A percentile compares a stretch with the other conserved stretches of the same genome.
These are phyloP conservation scores for Sclerotinia borealis DNA, from an alignment of 2,329 filamentous ascomycete genomes.

Conservation along the genomic window DNA sequence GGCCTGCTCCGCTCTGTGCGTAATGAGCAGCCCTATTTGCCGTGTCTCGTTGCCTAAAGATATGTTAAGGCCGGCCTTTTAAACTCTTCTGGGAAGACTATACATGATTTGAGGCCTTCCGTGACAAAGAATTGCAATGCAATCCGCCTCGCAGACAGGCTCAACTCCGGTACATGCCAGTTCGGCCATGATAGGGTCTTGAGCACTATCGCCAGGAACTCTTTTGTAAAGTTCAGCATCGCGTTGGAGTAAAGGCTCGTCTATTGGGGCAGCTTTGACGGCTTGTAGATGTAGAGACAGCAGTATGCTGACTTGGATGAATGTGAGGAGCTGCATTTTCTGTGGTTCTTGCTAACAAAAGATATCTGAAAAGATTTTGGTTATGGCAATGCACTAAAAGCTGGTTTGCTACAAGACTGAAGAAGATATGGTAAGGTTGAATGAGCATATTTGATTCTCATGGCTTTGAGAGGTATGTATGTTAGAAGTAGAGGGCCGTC, in stretches of 20 bases:
- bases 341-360: neutral
- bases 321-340: neutral
- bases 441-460: neutral
- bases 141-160: neutral
- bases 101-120: neutral
- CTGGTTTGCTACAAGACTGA: neutral
- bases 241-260: neutral
- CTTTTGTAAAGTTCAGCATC: neutral
- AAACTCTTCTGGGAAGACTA: neutral
- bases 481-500: neutral
- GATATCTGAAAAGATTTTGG: neutral
- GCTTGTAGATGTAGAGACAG: neutral
- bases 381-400: neutral
- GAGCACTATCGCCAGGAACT: neutral
- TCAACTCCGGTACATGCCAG: neutral
- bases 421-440: neutral
- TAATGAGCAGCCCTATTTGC: neutral
- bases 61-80: neutral
- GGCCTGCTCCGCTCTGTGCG: neutral
- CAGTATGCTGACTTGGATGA: neutral
- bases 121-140: neutral
- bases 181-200: neutral
- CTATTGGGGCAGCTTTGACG: neutral
- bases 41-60: neutral
- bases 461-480: neutral